Evolutionary conservation across 1,284 basidiomycete genomes (phyloP), one percentile per base, ranked within the genome.

Genomic region (Trametes sp.): DNA sequence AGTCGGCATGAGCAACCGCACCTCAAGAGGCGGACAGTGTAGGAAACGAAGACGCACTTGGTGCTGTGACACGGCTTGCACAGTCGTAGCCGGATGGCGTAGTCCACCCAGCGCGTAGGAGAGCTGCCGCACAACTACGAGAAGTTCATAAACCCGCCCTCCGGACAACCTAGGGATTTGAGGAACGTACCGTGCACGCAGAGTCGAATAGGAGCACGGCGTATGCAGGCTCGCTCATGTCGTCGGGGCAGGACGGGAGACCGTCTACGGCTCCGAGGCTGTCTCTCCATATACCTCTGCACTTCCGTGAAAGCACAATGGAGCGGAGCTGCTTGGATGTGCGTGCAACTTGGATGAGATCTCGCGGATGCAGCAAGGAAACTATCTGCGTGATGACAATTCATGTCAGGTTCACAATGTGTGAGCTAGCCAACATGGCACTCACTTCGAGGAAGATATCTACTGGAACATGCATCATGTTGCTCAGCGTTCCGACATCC

Each of bases 241-340:
- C 26, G 19, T 42, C 44, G 4, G 65, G 65, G 31, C 57, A 58
- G 16, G 59, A 23, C 13, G 63, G 63, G 5, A 62, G 36, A 1
- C 54, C 61, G 16, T 28, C 46, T 9, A 51, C 31, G 29, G 19
- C 31, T 19, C n/a, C 9, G 19, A 51, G 49, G 2, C 63, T 42
- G 10, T 56, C 50, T n/a, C 50, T 54, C 72, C 72, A 72, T 4
- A 68, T 51, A 5, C 48, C 53, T n/a, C 55, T 62, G 10, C 58
- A 57, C 7, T 54, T 48, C 13, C 59, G 63, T 3, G 65, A 61
- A 41, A 70, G 61, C 9, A 72, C 35, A 7, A 70, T n/a, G 4
- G 48, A 16, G 11, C 62, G 58, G 28, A 64, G 41, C 6, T 33
- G 7, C 29, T 61, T 64, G 19, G 54, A 50, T 6, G 55, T 45